These are phyloP conservation scores for Ophiostoma perfectum DNA, from an alignment of 2,329 filamentous ascomycete species.

Conservation along the genomic window DNA sequence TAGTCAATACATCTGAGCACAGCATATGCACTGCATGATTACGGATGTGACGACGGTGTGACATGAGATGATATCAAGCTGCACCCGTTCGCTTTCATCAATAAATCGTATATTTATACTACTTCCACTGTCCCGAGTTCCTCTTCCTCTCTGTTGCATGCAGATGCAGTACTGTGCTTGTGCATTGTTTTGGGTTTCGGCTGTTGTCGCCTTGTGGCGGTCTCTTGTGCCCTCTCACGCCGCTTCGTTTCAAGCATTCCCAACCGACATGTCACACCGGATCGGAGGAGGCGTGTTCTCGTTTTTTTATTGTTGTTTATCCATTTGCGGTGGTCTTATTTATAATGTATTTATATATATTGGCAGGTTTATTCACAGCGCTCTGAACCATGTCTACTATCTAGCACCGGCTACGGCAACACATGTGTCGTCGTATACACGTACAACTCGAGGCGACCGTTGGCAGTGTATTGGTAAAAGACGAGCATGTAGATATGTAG, in stretches of 20 bases:
- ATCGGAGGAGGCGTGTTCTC: not conserved
- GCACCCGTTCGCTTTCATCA: no score
- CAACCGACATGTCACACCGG: not conserved
- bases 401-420: no score
- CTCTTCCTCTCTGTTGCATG: not conserved
- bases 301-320: not conserved
- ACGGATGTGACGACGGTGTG: constrained; percentile 6
- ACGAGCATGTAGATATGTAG: no score
- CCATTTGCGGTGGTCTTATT: no score
- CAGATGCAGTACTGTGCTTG: not conserved
- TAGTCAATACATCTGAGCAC: not conserved
- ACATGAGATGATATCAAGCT: not conserved
- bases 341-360: no score
- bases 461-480: no score
- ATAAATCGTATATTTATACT: no score
- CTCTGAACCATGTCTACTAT: no score
- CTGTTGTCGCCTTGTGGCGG: not conserved
- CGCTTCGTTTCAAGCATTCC: not conserved
- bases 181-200: constrained; percentile 7
- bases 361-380: no score
- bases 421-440: no score
- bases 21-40: constrained; percentile 1
- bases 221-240: not conserved
- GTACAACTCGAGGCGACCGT: no score
- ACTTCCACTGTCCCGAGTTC: not conserved